Percentiles rank a stretch among this genome's conserved stretches.
phyloP scores from a whole-genome alignment of 148 eudicot species.

The Agrostemma githago region DNA sequence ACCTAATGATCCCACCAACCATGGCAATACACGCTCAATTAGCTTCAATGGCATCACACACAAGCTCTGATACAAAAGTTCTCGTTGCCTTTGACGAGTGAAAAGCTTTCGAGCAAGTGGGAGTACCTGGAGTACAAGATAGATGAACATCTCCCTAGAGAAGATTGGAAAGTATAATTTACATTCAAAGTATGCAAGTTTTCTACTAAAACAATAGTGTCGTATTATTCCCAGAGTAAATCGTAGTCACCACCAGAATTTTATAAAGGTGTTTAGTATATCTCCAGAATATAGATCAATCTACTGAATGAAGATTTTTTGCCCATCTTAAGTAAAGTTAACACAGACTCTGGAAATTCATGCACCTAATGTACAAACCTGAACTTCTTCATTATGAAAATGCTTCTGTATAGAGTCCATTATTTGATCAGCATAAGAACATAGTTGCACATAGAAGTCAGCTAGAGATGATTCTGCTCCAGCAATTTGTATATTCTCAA shows the following conservation, averaged over 20 bases:
- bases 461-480: constrained; percentile 71
- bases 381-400: constrained; percentile 78
- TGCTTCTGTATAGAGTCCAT: constrained; percentile 81
- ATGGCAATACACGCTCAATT: constrained; percentile 91
- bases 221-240: not conserved
- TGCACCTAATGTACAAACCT: constrained; percentile 41
- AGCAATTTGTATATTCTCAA: constrained; percentile 73
- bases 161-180: not conserved
- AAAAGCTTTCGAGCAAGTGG: constrained; percentile 82
- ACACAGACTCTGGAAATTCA: constrained; percentile 2
- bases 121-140: constrained; percentile 46
- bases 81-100: constrained; percentile 64
- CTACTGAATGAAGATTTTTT: not conserved
- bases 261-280: not conserved
- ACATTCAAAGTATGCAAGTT: not conserved
- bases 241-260: not conserved
- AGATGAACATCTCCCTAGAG: not conserved
- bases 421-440: constrained; percentile 83
- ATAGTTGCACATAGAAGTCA: constrained; percentile 63
- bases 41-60: constrained; percentile 92
- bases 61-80: constrained; percentile 81
- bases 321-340: not conserved
- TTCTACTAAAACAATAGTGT: not conserved
- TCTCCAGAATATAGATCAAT: constrained; percentile 3
- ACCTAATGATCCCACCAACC: constrained; percentile 77